Evolutionary conservation across 1,284 basidiomycete genomes (phyloP).

Genomic region (Sphagnurus paluster): DNA sequence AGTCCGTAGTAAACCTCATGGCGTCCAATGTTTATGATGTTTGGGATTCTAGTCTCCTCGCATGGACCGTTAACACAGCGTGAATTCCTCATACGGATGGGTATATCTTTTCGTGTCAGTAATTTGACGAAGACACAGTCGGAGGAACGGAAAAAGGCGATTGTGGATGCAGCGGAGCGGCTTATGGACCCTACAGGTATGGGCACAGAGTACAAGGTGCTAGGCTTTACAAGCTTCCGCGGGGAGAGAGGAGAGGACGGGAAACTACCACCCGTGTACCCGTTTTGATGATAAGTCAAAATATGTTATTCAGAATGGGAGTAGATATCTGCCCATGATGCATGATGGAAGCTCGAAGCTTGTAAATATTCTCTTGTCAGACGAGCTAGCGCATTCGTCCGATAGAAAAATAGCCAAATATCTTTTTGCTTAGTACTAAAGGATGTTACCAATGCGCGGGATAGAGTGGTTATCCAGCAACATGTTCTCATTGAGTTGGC

Average conservation of each 20-base stretch:
- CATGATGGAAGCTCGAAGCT: no score
- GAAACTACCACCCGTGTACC: slow-evolving; percentile 25
- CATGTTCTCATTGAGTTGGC: no score
- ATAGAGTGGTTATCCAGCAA: no score
- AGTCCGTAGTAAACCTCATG: not conserved
- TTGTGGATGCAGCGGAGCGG: slow-evolving; percentile 50
- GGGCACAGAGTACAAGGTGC: slow-evolving; percentile 65
- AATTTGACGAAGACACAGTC: slow-evolving; percentile 46
- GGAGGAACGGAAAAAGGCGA: slow-evolving; percentile 48
- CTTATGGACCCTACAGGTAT: slow-evolving; percentile 65
- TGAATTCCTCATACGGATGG: slow-evolving; percentile 71
- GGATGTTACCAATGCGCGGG: no score
- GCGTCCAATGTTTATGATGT: slow-evolving; percentile 23
- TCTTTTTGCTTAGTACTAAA: no score
- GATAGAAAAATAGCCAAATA: no score
- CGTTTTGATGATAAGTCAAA: slow-evolving; percentile 26
- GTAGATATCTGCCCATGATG: no score
- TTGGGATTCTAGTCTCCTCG: slow-evolving; percentile 36
- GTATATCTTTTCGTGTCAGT: slow-evolving; percentile 64
- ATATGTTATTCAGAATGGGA: no score
- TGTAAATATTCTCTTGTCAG: no score
- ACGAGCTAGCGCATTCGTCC: no score
- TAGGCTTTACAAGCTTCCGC: slow-evolving; percentile 46
- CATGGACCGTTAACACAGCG: slow-evolving; percentile 72
- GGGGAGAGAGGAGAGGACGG: slow-evolving; percentile 11